Evolutionary conservation across 2,329 filamentous ascomycete species (phyloP), one percentile per base, ranked within the genome.

Genomic region (Dendrostoma leiphaemia): DNA sequence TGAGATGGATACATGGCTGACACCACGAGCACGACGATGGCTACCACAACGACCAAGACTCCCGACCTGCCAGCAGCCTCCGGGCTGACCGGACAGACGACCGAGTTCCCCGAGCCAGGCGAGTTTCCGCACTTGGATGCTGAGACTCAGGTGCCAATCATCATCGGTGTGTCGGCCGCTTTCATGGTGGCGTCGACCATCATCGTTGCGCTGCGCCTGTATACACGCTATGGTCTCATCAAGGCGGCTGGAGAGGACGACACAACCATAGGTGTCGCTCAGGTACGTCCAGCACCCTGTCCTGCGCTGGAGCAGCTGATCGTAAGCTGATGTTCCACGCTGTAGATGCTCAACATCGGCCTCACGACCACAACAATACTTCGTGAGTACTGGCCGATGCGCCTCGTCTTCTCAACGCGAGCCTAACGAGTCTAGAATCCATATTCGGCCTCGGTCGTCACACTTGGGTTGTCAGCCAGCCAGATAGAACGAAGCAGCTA

Each of bases 391-490:
- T 21, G 3, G n/a, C 8, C 3, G 7, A 8, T 2, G 6, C 12
- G 19, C 7, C 8, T 32, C 23, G 9, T 10, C 21, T 10, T 8
- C 19, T 32, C 7, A 3, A 32, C 24, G 17, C 3, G 13, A n/a
- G 19, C 19, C 21, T 55, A 34, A 55, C 21, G 21, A 17, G 1
- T 19, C 28, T 51, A 58, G 63, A 67, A 40, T 57, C 63, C 8
- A 43, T 63, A 19, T 62, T 63, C 50, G 64, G 61, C 15, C 55
- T 68, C 2, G 66, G 65, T 1, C 57, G 54, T 5, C 66, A 68
- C 44, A 43, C 43, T 4, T 64, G 62, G 64, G 34, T 63, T 32
- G 62, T 65, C 5, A 53, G 47, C 23, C 32, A 49, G 12, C 49
- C 55, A 1, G 56, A 61, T 24, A 56, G 53, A 15, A 53, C 60